These are phyloP conservation scores for Umbelopsis sp. DNA, from an alignment of 192 early-diverging fungal genomes.

Conservation along the genomic window DNA sequence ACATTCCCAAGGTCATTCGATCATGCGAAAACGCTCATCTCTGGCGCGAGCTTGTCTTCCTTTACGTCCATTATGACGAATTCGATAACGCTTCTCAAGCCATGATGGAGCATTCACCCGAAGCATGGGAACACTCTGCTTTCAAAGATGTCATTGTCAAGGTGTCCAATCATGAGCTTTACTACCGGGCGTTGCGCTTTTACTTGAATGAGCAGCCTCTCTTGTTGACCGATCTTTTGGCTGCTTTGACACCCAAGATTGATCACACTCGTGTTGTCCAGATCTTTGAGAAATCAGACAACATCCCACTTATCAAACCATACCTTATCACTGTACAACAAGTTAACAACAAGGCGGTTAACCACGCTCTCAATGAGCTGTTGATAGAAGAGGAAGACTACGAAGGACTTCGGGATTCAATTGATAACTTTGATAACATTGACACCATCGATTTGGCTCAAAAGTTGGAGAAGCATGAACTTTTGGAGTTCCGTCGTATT, in stretches of 20 bases:
- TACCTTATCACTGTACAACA: slow-evolving; percentile 95
- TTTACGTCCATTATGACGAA: slow-evolving; percentile 99
- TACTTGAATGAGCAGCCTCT: slow-evolving; percentile 97
- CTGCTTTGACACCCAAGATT: slow-evolving; percentile 84
- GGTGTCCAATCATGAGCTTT: slow-evolving; percentile 96
- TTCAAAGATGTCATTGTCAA: slow-evolving; percentile 99
- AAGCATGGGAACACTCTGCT: slow-evolving; percentile 94
- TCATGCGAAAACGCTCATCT: slow-evolving; percentile 91
- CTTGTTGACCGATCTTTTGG: slow-evolving; percentile 89
- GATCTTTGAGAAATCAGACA: slow-evolving; percentile 98
- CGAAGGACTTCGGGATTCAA: slow-evolving; percentile 89
- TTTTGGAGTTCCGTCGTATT: slow-evolving; percentile 97
- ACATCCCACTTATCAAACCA: slow-evolving; percentile 94
- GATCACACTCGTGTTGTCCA: slow-evolving; percentile 97
- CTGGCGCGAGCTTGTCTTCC: slow-evolving; percentile 97
- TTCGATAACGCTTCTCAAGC: slow-evolving; percentile 96
- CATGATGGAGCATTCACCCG: slow-evolving; percentile 94
- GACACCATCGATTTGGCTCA: slow-evolving; percentile 90
- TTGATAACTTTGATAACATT: slow-evolving; percentile 95
- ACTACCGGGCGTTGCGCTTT: slow-evolving; percentile 96
- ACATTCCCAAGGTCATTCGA: slow-evolving; percentile 98
- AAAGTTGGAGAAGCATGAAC: slow-evolving; percentile 93
- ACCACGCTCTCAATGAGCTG: slow-evolving; percentile 94
- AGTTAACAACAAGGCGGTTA: slow-evolving; percentile 94
- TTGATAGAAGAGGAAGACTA: slow-evolving; percentile 99